phyloP scores from a whole-genome alignment of 2,329 filamentous ascomycete genomes.

The Phyllosticta capitalensis region DNA sequence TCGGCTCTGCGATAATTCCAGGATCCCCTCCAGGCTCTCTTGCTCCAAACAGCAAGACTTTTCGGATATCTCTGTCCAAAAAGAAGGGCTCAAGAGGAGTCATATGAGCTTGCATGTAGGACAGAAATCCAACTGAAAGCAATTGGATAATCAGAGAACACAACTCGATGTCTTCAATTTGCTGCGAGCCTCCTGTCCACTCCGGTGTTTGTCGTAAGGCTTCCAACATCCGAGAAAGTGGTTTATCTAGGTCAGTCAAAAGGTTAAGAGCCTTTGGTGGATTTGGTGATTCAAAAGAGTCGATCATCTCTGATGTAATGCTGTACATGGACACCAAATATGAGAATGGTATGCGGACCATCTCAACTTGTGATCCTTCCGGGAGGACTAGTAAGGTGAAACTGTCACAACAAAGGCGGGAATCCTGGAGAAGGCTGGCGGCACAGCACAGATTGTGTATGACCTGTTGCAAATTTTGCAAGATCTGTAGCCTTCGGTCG shows the following conservation, averaged over 20 bases:
- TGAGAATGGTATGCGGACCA: not conserved
- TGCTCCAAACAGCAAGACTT: not conserved
- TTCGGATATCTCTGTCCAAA: constrained; percentile 3
- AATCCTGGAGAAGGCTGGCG: not conserved
- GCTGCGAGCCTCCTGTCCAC: too few species aligned
- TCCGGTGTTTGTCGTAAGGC: too few species aligned
- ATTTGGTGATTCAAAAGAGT: too few species aligned
- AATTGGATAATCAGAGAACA: constrained; percentile 2
- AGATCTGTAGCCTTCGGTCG: not conserved
- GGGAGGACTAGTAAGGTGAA: not conserved
- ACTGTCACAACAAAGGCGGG: not conserved
- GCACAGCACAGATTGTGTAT: not conserved
- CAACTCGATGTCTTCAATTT: not conserved
- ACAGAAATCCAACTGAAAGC: constrained; percentile 6
- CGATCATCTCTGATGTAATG: too few species aligned
- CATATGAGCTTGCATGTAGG: constrained; percentile 10
- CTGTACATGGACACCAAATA: too few species aligned
- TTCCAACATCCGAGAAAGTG: too few species aligned
- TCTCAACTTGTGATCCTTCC: not conserved
- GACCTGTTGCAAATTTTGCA: not conserved
- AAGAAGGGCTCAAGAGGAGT: constrained; percentile 5
- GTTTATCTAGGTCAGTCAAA: too few species aligned
- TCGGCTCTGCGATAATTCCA: not conserved
- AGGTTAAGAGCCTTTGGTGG: too few species aligned
- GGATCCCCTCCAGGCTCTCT: too few species aligned